Evolutionary conservation across 2,329 filamentous ascomycete genomes (phyloP).

Genomic region (Diaporthe helianthi): DNA sequence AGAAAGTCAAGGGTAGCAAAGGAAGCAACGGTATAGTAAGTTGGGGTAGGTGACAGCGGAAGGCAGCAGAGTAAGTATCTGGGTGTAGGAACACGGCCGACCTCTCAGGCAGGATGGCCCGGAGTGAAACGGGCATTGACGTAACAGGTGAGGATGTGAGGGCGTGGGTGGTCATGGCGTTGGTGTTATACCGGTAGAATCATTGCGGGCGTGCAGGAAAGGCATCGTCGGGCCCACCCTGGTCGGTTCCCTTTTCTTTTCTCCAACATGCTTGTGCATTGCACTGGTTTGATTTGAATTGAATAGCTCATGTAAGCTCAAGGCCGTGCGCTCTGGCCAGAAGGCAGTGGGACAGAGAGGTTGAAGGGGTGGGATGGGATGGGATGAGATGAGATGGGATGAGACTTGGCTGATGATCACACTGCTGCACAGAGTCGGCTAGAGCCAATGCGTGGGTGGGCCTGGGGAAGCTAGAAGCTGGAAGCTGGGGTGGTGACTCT

Average conservation of each 20-base stretch:
- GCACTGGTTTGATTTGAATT: constrained; percentile 23
- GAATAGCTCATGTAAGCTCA: constrained; percentile 19
- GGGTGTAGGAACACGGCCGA: neutral
- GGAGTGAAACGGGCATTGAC: constrained; percentile 18
- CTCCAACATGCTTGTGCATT: constrained; percentile 5
- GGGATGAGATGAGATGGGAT: constrained; percentile 17
- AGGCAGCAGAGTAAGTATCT: constrained; percentile 21
- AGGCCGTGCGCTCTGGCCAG: neutral
- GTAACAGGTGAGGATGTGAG: constrained; percentile 5
- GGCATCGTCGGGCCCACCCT: constrained; percentile 1
- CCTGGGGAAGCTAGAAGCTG: neutral
- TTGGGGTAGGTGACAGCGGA: constrained; percentile 4
- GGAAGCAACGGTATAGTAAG: constrained; percentile 4
- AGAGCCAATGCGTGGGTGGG: neutral
- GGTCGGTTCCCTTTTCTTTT: neutral
- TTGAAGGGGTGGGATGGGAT: neutral
- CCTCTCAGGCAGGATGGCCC: neutral
- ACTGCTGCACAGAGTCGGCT: neutral
- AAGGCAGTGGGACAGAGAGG: constrained; percentile 16
- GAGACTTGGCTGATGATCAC: constrained; percentile 29
- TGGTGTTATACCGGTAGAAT: constrained; percentile 21
- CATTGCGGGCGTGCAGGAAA: constrained; percentile 20
- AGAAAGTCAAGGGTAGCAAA: constrained; percentile 4
- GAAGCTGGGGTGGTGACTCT: no score
- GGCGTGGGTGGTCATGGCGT: neutral